Base-by-base conservation (phyloP, 305 asterid species). In the Plantago rigida region DNA sequence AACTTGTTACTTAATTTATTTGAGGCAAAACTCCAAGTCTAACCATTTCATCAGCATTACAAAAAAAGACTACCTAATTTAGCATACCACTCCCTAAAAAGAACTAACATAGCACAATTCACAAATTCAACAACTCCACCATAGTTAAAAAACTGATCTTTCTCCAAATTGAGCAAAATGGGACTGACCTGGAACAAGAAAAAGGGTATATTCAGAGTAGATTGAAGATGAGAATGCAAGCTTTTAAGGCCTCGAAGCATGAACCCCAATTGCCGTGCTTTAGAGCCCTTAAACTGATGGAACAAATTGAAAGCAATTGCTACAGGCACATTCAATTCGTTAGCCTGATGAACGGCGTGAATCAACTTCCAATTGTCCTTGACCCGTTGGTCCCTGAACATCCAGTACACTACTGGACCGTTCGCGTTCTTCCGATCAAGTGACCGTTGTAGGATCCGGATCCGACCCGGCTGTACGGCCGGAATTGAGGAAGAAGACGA, bases 331-430 rank as follows among this genome's bases (percentile, higher is more conserved):
- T 88, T 63, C 51, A 69, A 58, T 62, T 73, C 78, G 71, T 82
- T 83, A 10, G 98, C 98, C 74, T 86, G 78, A 71, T 84, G 84
- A 59, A 86, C 76, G 73, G 98, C 96, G 78, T 91, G 98, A 79
- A 88, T 86, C 84, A 91, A 72, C 24, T 96, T 96, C 96, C 95
- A 91, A 67, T 91, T 91, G 73, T 91, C 98, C 67, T 68, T 76
- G 66, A 86, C 45, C 82, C 98, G 82, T 68, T 91, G 98, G 79
- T 91, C 96, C 67, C 98, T 78, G 76, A 91, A 91, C 98, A 91
- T 86, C 98, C 98, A 91, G 77, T 91, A 91, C 53, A 91, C 94
- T 28, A 92, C 97, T 45, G 99, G 98, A 8, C 96, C 98, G 29
- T 42, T 41, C 51, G 60, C 66, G 34, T 34, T 17, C 2, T 5